These are phyloP conservation scores for Centella asiatica DNA, from an alignment of 129 eudicot genomes.

Conservation along the genomic window DNA sequence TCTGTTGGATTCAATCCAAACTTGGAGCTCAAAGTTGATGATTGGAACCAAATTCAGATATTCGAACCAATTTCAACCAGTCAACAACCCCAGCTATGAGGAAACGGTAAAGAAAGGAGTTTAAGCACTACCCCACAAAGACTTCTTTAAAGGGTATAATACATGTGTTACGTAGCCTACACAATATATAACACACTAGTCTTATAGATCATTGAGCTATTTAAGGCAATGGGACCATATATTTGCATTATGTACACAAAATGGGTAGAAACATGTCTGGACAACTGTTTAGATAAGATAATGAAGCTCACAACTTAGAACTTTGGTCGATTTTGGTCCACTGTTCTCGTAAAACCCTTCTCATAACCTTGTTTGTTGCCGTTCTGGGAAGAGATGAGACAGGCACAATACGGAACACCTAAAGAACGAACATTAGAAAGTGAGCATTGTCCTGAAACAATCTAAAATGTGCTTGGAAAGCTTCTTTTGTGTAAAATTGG, in stretches of 20 bases:
- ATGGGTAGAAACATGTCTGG: neutral
- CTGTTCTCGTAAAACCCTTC: slow-evolving; percentile 80
- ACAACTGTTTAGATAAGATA: neutral
- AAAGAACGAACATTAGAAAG: slow-evolving; percentile 7
- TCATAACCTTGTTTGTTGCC: slow-evolving; percentile 93
- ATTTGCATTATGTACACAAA: slow-evolving; percentile 2
- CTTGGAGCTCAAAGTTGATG: neutral
- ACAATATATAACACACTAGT: neutral
- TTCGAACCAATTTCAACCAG: neutral
- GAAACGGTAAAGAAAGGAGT: neutral
- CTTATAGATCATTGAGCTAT: neutral
- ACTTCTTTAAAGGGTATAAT: neutral
- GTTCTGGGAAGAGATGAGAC: slow-evolving; percentile 85
- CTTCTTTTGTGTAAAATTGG: slow-evolving; percentile 9
- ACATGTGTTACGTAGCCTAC: neutral
- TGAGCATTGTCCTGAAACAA: neutral
- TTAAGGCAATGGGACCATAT: neutral
- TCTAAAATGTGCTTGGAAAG: neutral
- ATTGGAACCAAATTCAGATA: neutral
- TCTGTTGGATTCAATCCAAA: neutral
- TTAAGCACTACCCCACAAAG: neutral
- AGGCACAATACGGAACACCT: slow-evolving; percentile 56
- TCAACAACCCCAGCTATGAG: neutral
- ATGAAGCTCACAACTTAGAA: slow-evolving; percentile 43
- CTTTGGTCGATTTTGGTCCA: slow-evolving; percentile 32